Conservation (phyloP, 495 filamentous ascomycete species). For the Trypethelium eluteriae region DNA sequence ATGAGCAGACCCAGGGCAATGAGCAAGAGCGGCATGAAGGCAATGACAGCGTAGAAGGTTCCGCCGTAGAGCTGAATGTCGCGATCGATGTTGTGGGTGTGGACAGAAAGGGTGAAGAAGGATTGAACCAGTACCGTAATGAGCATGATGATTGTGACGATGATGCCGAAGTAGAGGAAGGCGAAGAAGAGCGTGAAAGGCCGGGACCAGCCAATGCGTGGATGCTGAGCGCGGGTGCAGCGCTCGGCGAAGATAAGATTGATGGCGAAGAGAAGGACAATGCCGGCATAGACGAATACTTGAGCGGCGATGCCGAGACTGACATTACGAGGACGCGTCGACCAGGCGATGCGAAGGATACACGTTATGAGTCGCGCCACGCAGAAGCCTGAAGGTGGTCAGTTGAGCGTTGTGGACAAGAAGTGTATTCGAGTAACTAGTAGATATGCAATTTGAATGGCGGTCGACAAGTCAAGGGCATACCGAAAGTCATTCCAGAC, state of each 20-base stretch:
- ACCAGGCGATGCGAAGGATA: slow-evolving; percentile 30
- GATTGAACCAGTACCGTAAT: slow-evolving; percentile 58
- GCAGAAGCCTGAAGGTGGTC: slow-evolving; percentile 29
- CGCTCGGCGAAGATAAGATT: slow-evolving; percentile 77
- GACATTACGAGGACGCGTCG: slow-evolving; percentile 17
- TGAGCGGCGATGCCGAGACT: slow-evolving; percentile 34
- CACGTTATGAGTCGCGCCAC: slow-evolving; percentile 33
- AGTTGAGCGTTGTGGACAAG: not conserved
- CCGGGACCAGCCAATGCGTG: slow-evolving; percentile 58
- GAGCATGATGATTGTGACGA: slow-evolving; percentile 57
- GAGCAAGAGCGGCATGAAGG: slow-evolving; percentile 67
- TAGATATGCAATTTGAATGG: too few relatives aligned
- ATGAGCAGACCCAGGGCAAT: slow-evolving; percentile 47
- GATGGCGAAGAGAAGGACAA: slow-evolving; percentile 69
- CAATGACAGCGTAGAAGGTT: slow-evolving; percentile 61
- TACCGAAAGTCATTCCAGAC: slow-evolving; percentile 58
- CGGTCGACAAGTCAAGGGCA: not conserved
- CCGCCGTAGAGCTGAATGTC: slow-evolving; percentile 58
- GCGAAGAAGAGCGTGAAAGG: slow-evolving; percentile 45
- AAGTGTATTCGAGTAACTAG: not conserved
- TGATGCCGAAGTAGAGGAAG: slow-evolving; percentile 53
- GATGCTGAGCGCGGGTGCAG: slow-evolving; percentile 65
- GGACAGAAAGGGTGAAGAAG: slow-evolving; percentile 55
- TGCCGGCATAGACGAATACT: slow-evolving; percentile 63
- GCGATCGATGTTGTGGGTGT: slow-evolving; percentile 46